Evolutionary conservation across 345 rosid genomes (phyloP).

Genomic region (Heritiera fomes): DNA sequence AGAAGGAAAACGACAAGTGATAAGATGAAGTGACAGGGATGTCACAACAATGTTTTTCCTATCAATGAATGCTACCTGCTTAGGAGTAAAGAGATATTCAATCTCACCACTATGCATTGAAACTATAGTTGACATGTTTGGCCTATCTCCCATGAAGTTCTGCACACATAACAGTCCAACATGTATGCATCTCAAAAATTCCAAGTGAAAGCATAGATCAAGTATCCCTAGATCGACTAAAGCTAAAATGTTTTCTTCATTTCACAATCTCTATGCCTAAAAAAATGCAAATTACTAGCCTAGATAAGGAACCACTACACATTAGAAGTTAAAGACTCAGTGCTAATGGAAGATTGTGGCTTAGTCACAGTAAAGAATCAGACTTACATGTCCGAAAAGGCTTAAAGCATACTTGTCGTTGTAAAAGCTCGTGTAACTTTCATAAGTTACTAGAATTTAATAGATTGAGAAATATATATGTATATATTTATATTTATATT

Average conservation of each 20-base stretch:
- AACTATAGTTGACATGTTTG: conserved; percentile 15
- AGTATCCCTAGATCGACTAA: conserved; percentile 14
- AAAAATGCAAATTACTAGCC: background rate
- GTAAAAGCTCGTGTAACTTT: conserved; percentile 12
- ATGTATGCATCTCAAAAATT: conserved; percentile 22
- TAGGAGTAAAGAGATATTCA: conserved; percentile 20
- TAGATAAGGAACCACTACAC: no score
- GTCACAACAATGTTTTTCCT: no score
- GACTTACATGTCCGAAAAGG: background rate
- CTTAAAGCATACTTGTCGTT: background rate
- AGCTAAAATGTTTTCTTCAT: background rate
- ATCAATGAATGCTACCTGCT: conserved; percentile 20
- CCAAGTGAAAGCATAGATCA: background rate
- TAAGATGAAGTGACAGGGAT: no score
- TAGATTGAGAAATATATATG: no score
- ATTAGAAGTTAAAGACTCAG: background rate
- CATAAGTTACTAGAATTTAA: no score
- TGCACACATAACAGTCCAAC: conserved; percentile 28
- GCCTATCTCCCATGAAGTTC: conserved; percentile 24
- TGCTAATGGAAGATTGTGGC: background rate
- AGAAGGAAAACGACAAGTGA: no score
- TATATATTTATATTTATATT: no score
- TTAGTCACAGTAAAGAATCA: background rate
- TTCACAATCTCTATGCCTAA: background rate
- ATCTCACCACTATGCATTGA: conserved; percentile 31